phyloP scores from a whole-genome alignment of 208 protist species.

The Cochliopodium minus region DNA sequence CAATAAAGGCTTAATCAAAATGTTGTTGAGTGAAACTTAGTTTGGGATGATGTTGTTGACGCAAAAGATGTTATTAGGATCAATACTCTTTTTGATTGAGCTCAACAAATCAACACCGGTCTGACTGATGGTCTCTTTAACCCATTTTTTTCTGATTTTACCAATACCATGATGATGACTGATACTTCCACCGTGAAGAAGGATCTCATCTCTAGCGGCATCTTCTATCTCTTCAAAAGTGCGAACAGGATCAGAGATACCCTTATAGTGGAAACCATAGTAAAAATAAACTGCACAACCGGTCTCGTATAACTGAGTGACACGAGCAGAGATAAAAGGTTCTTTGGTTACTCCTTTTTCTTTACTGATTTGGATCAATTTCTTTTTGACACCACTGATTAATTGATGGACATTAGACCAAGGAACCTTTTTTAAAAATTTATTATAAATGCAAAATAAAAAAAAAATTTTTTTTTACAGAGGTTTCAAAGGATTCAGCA shows the following conservation, averaged over 20 bases:
- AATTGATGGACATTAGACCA: constrained; percentile 21
- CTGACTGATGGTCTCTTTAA: background rate
- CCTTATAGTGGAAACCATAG: constrained; percentile 23
- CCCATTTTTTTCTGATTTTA: constrained; percentile 12
- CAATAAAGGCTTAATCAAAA: too few species aligned
- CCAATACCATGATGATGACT: constrained; percentile 21
- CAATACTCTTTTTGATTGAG: constrained; percentile 14
- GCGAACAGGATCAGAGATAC: constrained; percentile 14
- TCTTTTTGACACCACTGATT: constrained; percentile 23
- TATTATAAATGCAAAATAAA: background rate
- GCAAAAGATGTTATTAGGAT: constrained; percentile 25
- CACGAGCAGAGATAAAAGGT: constrained; percentile 22
- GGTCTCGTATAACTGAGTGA: constrained; percentile 31
- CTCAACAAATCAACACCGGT: constrained; percentile 7
- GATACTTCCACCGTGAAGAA: constrained; percentile 19
- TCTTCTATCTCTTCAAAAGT: constrained; percentile 23
- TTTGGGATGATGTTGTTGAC: constrained; percentile 9
- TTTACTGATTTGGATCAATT: constrained; percentile 6
- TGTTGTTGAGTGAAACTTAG: background rate
- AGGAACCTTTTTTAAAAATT: too few species aligned
- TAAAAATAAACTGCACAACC: constrained; percentile 42
- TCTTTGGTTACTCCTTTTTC: background rate
- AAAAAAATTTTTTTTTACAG: constrained; percentile 2
- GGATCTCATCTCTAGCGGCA: constrained; percentile 28
- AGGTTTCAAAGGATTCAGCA: constrained; percentile 33